A percentile compares a stretch with the other conserved stretches of the same genome.
These are phyloP conservation scores for Lentinula sp. DNA, from an alignment of 768 basidiomycete species.

Conservation along the genomic window DNA sequence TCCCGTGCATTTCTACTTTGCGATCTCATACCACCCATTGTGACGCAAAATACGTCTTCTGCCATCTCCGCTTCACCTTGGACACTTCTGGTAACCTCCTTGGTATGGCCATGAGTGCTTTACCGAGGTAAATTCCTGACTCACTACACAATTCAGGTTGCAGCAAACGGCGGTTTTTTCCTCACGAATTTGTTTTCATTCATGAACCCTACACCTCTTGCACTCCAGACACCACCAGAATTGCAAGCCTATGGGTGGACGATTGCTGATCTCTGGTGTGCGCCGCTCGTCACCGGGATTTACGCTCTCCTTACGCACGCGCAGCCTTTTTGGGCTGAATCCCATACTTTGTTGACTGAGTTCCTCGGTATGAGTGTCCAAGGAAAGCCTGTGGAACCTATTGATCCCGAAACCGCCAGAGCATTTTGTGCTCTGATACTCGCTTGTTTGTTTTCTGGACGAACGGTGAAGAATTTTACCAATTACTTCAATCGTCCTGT, in stretches of 20 bases:
- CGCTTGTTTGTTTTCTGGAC: constrained; percentile 50
- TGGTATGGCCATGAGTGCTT: constrained; percentile 36
- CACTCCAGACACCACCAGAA: constrained; percentile 73
- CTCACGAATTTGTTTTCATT: constrained; percentile 69
- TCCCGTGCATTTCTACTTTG: constrained; percentile 77
- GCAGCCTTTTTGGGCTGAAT: constrained; percentile 76
- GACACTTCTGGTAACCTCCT: constrained; percentile 67
- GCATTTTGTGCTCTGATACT: constrained; percentile 69
- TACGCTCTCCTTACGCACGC: constrained; percentile 83
- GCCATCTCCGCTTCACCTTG: constrained; percentile 63
- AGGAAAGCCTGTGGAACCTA: constrained; percentile 32
- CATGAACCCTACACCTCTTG: constrained; percentile 63
- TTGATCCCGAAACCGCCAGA: constrained; percentile 62
- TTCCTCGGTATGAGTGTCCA: constrained; percentile 33
- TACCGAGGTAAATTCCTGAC: neutral
- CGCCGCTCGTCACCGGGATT: constrained; percentile 68
- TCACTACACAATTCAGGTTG: constrained; percentile 33
- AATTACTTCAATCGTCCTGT: constrained; percentile 1
- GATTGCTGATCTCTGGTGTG: constrained; percentile 80
- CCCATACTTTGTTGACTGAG: constrained; percentile 42
- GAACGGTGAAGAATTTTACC: constrained; percentile 62
- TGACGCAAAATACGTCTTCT: constrained; percentile 45
- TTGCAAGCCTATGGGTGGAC: constrained; percentile 83
- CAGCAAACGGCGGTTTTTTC: constrained; percentile 81
- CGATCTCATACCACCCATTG: constrained; percentile 66